A percentile compares a stretch with the other conserved stretches of the same genome.
These are phyloP conservation scores for Piper betle DNA, from an alignment of 164 flowering plant species.

Conservation along the genomic window DNA sequence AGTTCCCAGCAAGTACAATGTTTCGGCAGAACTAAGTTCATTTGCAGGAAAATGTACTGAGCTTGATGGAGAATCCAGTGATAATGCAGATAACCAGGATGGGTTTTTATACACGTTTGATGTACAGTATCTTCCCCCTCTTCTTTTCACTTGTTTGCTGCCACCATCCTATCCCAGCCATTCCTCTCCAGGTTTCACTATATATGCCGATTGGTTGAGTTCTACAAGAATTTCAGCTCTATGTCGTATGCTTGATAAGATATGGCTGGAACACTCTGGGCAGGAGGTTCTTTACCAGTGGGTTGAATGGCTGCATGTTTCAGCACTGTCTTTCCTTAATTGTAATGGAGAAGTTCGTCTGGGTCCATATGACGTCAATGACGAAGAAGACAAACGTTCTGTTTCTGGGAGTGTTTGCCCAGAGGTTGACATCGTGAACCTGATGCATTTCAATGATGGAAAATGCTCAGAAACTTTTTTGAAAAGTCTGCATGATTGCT, in stretches of 20 bases:
- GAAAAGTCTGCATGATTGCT: slow-evolving; percentile 52
- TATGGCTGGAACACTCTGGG: slow-evolving; percentile 52
- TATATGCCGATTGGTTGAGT: slow-evolving; percentile 68
- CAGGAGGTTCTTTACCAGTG: slow-evolving; percentile 66
- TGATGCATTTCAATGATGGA: slow-evolving; percentile 60
- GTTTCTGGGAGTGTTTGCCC: slow-evolving; percentile 50
- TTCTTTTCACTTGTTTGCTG: slow-evolving; percentile 59
- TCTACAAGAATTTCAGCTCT: slow-evolving; percentile 39
- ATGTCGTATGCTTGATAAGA: slow-evolving; percentile 58
- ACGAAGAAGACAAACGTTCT: slow-evolving; percentile 50
- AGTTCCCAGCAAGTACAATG: slow-evolving; percentile 27
- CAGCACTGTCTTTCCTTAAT: slow-evolving; percentile 56
- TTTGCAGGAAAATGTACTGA: slow-evolving; percentile 9
- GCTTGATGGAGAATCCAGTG: slow-evolving; percentile 9
- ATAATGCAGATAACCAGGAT: slow-evolving; percentile 10
- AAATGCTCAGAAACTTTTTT: slow-evolving; percentile 44
- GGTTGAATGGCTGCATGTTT: slow-evolving; percentile 71
- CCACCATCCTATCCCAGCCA: slow-evolving; percentile 83
- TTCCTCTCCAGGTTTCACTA: slow-evolving; percentile 50
- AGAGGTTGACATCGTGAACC: slow-evolving; percentile 47
- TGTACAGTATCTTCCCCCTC: slow-evolving; percentile 68
- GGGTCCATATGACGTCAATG: slow-evolving; percentile 38
- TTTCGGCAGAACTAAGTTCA: slow-evolving; percentile 39
- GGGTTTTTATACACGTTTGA: slow-evolving; percentile 52
- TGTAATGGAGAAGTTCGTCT: slow-evolving; percentile 40